Conservation (phyloP, 257 asterid species). For the Solanum corneliomulleri region DNA sequence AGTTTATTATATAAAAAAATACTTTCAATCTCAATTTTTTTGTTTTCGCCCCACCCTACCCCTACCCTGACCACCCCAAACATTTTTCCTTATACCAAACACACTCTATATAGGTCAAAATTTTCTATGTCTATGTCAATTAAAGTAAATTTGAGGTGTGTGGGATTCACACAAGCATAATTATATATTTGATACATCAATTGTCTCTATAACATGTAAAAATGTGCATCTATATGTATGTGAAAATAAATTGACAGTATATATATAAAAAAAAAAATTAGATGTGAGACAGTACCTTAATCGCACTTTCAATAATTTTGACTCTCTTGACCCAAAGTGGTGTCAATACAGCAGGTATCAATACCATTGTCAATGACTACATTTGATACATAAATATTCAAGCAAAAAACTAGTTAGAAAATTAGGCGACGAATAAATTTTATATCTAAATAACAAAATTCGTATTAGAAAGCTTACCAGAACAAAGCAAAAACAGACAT, state of each 20-base stretch:
- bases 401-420: background rate
- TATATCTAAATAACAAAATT: background rate
- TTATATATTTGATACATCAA: background rate
- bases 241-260: background rate
- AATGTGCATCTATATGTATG: background rate
- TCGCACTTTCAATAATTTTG: conserved; percentile 16
- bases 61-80: too few species aligned
- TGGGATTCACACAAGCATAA: background rate
- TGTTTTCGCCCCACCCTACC: too few species aligned
- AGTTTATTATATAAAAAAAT: too few species aligned
- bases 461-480: conserved; percentile 15
- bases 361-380: conserved; percentile 34
- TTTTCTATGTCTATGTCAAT: background rate
- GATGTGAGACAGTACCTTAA: conserved; percentile 3
- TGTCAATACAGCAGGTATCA: conserved; percentile 24
- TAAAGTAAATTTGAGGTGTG: background rate
- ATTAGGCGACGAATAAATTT: background rate
- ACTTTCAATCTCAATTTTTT: too few species aligned
- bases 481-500: conserved; percentile 19
- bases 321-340: conserved; percentile 33
- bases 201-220: background rate
- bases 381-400: background rate
- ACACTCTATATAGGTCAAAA: too few species aligned
- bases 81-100: too few species aligned
- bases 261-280: background rate